Evolutionary conservation across 2,329 filamentous ascomycete genomes (phyloP).

Genomic region (Raffaelea arxii): DNA sequence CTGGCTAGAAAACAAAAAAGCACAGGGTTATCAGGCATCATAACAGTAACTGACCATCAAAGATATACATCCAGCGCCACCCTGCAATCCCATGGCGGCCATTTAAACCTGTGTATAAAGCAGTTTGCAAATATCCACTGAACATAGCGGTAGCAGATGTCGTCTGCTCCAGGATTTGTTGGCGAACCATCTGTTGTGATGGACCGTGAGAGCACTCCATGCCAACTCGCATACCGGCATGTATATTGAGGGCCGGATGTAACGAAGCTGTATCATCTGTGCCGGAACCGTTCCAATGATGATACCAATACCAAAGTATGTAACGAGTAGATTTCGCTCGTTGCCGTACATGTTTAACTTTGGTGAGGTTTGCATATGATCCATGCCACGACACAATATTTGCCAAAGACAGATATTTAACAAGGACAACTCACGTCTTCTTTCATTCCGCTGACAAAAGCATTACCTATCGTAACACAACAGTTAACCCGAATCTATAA

Average conservation of each 20-base stretch:
- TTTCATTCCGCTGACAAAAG: constrained; percentile 3
- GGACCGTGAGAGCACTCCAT: constrained; percentile 1
- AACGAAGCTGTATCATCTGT: constrained; percentile 9
- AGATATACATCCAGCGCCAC: constrained; percentile 42
- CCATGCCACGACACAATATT: not conserved
- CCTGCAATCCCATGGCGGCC: constrained; percentile 2
- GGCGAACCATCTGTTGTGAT: not conserved
- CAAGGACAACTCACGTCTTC: not conserved
- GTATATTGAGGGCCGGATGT: constrained; percentile 18
- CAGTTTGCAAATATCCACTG: constrained; percentile 33
- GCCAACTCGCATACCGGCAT: constrained; percentile 16
- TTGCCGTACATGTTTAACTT: constrained; percentile 2
- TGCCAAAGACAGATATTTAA: not conserved
- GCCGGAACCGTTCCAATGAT: constrained; percentile 2
- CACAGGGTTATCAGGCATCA: no score
- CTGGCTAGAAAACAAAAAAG: no score
- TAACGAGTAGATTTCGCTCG: not conserved
- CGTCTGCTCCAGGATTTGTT: constrained; percentile 2
- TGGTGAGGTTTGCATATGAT: not conserved
- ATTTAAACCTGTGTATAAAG: constrained; percentile 31
- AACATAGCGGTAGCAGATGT: constrained; percentile 14
- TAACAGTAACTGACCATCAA: constrained; percentile 37
- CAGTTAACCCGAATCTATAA: not conserved
- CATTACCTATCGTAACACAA: not conserved
- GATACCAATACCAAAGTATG: constrained; percentile 30